phyloP scores from a whole-genome alignment of 768 basidiomycete genomes.

The Xerocomus spinulosus region DNA sequence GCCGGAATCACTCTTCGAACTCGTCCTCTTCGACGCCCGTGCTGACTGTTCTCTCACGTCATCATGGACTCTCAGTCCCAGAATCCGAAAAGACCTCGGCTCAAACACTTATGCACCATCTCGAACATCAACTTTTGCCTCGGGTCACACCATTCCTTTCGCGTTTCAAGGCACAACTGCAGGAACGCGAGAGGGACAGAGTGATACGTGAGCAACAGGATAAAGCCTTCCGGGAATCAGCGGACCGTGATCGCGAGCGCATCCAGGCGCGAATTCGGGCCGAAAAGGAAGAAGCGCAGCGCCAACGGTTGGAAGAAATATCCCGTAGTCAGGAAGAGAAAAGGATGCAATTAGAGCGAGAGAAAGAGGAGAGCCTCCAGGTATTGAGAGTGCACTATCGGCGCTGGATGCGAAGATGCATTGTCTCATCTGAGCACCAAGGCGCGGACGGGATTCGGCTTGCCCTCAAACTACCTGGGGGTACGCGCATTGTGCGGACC shows the following conservation, averaged over 20 bases:
- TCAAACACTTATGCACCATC: slow-evolving; percentile 55
- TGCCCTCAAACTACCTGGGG: slow-evolving; percentile 52
- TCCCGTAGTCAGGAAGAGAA: slow-evolving; percentile 31
- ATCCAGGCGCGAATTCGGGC: slow-evolving; percentile 53
- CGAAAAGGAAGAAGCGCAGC: slow-evolving; percentile 35
- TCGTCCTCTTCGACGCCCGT: slow-evolving; percentile 41
- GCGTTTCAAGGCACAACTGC: slow-evolving; percentile 50
- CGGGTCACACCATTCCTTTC: slow-evolving; percentile 74
- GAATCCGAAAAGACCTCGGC: slow-evolving; percentile 58
- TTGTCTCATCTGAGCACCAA: slow-evolving; percentile 36
- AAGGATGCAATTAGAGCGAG: slow-evolving; percentile 35
- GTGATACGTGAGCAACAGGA: slow-evolving; percentile 78
- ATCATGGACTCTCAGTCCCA: slow-evolving; percentile 61
- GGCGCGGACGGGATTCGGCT: slow-evolving; percentile 35
- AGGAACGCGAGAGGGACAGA: slow-evolving; percentile 51
- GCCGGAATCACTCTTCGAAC: slow-evolving; percentile 37
- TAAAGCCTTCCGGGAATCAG: slow-evolving; percentile 64
- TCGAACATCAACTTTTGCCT: slow-evolving; percentile 70
- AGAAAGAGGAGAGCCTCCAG: slow-evolving; percentile 34
- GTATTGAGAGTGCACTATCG: slow-evolving; percentile 50
- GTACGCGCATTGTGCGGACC: slow-evolving; percentile 53
- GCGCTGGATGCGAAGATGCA: slow-evolving; percentile 48
- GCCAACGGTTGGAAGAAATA: slow-evolving; percentile 29
- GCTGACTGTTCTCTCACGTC: slow-evolving; percentile 81
- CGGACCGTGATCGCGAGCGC: slow-evolving; percentile 61